A percentile compares a stretch with the other conserved stretches of the same genome.
phyloP scores from a whole-genome alignment of 2,329 filamentous ascomycete genomes.

The Plectosphaerella sp. region DNA sequence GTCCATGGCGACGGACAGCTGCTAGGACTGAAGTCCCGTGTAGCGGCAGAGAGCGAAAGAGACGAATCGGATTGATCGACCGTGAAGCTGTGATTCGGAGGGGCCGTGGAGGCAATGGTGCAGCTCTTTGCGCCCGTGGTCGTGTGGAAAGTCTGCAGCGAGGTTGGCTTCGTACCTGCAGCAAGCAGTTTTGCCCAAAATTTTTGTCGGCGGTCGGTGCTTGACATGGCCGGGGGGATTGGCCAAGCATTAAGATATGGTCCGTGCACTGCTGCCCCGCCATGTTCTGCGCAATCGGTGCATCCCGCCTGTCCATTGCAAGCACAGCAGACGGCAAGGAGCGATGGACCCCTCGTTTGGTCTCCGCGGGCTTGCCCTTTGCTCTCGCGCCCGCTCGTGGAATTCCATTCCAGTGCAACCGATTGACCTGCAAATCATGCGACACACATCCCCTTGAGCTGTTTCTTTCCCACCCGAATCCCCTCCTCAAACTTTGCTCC shows the following conservation, averaged over 20 bases:
- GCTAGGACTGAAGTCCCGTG: not conserved
- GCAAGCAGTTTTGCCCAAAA: constrained; percentile 8
- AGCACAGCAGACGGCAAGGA: not conserved
- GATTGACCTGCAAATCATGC: too few species aligned
- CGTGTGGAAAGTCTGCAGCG: too few species aligned
- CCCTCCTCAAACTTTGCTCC: too few species aligned
- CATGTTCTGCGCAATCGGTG: not conserved
- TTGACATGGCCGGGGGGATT: constrained; percentile 1
- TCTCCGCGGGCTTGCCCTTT: not conserved
- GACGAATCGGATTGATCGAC: too few species aligned
- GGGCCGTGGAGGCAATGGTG: too few species aligned
- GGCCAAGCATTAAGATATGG: constrained; percentile 21
- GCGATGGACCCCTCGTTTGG: not conserved
- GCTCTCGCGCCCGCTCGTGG: not conserved
- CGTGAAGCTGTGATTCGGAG: too few species aligned
- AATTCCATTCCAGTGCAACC: not conserved
- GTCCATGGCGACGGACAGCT: constrained; percentile 59
- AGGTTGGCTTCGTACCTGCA: too few species aligned
- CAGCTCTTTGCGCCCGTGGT: too few species aligned
- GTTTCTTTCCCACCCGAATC: too few species aligned
- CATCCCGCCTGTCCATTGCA: not conserved
- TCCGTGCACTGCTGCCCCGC: constrained; percentile 20
- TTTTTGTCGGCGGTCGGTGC: constrained; percentile 16
- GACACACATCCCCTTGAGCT: too few species aligned
- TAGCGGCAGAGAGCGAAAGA: too few species aligned